Base-by-base conservation (phyloP, 352 stramenopile species). In the Phytophthora agathidicida region DNA sequence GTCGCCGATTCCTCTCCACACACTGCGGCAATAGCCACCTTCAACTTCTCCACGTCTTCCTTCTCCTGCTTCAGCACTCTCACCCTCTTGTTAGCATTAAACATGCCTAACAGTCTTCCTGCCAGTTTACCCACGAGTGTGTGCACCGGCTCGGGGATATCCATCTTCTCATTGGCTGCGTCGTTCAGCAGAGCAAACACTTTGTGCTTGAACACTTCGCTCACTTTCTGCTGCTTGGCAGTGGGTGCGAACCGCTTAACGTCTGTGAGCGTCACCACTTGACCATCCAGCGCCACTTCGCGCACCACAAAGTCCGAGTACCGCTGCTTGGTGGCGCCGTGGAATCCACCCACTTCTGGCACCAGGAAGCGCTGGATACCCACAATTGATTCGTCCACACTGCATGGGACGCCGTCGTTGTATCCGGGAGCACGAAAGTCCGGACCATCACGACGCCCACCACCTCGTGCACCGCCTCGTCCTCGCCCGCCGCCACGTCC, bases 271-370 rank as follows among this genome's bases (percentile, higher is more conserved):
- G 46, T 65, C 52, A 84, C 84, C 35, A 94, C 68, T 0, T 73
- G 39, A 17, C 86, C 80, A 17, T 73, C 60, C 3, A 78, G 54
- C 11, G 78, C 71, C 39, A 97, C 82, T 48, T 98, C 91, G 17
- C 80, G 86, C 53, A 98, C 91, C 27, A 97, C 67, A 73, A 98
- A 98, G 65, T 98, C 91, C 53, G 89, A 96, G 71, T 89, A 98
- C 2, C 91, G 85, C 66, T 96, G 78, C 60, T 97, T 97, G 51
- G 92, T 85, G 16, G 89, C 73, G 6, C 89, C 89, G 50, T 87
- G 77, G 65, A 97, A 97, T 16, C 90, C 86, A 1, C 48, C 41
- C 17, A 90, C 72, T 20, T 88, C 68, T 8, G 83, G 75, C 57
- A 56, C 61, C 20, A 92, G 45, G 65, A 88, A 96, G 41, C 68